Conservation (phyloP, 768 basidiomycete species). For the Boletus tomentosulus region DNA sequence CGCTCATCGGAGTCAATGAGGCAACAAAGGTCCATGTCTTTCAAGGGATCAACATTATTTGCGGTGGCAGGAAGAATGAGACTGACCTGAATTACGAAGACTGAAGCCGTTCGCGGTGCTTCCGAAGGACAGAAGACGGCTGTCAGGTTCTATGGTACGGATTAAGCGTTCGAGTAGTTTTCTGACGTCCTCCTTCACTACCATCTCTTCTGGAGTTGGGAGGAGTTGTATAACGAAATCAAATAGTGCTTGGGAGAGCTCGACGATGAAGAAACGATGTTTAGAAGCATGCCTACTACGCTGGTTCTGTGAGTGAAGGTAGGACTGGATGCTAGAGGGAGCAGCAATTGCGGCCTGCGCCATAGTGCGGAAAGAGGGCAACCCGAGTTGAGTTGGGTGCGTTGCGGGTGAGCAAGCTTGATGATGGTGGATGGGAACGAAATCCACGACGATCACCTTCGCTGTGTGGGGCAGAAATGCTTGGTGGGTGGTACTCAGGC, state of each 20-base stretch:
- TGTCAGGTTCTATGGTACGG: constrained; percentile 89
- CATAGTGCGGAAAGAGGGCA: constrained; percentile 13
- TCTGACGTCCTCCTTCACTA: constrained; percentile 93
- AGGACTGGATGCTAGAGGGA: constrained; percentile 22
- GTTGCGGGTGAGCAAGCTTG: constrained; percentile 4
- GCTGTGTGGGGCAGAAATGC: constrained; percentile 18
- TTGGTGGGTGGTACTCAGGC: constrained; percentile 15
- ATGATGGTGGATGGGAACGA: constrained; percentile 15
- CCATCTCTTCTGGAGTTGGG: constrained; percentile 85
- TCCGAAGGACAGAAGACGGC: constrained; percentile 88
- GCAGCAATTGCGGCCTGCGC: constrained; percentile 27
- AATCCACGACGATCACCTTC: constrained; percentile 28
- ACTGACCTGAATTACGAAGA: constrained; percentile 86
- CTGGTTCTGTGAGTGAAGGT: constrained; percentile 33
- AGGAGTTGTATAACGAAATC: constrained; percentile 92
- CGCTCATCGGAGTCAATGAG: constrained; percentile 85
- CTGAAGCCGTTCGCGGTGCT: constrained; percentile 98
- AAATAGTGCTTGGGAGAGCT: constrained; percentile 87
- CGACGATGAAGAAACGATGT: constrained; percentile 63
- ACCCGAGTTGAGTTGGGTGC: constrained; percentile 5
- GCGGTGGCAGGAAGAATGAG: constrained; percentile 4
- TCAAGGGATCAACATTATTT: constrained; percentile 6
- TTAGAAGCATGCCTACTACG: constrained; percentile 37
- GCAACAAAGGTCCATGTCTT: constrained; percentile 99
- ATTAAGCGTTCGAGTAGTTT: constrained; percentile 94